Evolutionary conservation across 106 monocot species (phyloP).

Genomic region (Allium fistulosum): DNA sequence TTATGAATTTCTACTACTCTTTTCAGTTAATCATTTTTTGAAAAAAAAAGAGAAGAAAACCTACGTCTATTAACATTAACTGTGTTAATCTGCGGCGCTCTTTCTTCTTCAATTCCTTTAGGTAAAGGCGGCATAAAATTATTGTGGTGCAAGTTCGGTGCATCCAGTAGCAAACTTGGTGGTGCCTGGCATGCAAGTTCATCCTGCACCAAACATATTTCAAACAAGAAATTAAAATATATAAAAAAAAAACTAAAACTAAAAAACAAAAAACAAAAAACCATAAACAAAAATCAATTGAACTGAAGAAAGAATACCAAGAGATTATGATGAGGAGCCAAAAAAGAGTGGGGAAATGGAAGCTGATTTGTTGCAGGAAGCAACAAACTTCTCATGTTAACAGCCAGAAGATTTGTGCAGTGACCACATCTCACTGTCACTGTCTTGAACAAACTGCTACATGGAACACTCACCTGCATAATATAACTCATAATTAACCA

Average conservation of each 20-base stretch:
- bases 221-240: background rate
- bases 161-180: conserved; percentile 49
- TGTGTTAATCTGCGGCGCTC: conserved; percentile 22
- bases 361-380: conserved; percentile 57
- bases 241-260: background rate
- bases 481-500: background rate
- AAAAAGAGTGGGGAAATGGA: conserved; percentile 43
- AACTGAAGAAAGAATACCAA: conserved; percentile 27
- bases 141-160: conserved; percentile 19
- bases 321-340: conserved; percentile 50
- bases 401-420: conserved; percentile 89
- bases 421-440: conserved; percentile 93
- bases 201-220: conserved; percentile 2
- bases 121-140: conserved; percentile 8
- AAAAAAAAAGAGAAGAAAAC: background rate
- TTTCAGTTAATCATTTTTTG: too few relatives aligned
- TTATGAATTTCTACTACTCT: too few relatives aligned
- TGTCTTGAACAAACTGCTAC: conserved; percentile 86
- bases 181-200: conserved; percentile 38
- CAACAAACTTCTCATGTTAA: conserved; percentile 86
- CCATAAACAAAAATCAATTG: background rate
- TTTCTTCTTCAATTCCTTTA: conserved; percentile 45
- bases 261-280: background rate
- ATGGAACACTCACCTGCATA: conserved; percentile 87
- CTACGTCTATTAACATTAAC: conserved; percentile 80